phyloP scores from a whole-genome alignment of 768 basidiomycete species.

The Rhizopogon vinicolor region DNA sequence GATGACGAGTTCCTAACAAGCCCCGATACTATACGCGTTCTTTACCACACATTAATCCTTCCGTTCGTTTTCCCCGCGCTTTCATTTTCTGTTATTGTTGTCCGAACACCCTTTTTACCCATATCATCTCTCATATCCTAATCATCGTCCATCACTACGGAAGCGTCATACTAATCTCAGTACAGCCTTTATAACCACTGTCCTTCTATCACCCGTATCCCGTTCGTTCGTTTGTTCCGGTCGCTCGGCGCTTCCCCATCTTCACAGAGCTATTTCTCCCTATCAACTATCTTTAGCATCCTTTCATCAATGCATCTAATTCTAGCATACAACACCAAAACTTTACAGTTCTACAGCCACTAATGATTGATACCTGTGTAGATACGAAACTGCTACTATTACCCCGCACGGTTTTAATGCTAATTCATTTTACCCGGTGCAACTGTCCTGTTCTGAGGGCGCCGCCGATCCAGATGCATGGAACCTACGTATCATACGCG shows the following conservation, averaged over 20 bases:
- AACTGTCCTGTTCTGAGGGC: not conserved
- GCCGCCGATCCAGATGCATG: not conserved
- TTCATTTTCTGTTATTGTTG: constrained; percentile 19
- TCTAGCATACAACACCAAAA: constrained; percentile 2
- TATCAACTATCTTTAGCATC: constrained; percentile 1
- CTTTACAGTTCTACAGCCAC: constrained; percentile 3
- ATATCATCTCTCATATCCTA: constrained; percentile 1
- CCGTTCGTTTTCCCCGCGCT: constrained; percentile 1
- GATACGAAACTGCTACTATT: not conserved
- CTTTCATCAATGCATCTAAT: constrained; percentile 4
- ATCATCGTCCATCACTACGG: constrained; percentile 5
- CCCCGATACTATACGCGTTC: not conserved
- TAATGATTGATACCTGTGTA: constrained; percentile 4
- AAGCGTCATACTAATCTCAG: constrained; percentile 11
- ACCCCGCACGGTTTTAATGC: not conserved
- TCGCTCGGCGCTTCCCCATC: not conserved
- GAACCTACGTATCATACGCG: no score
- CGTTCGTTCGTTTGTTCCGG: constrained; percentile 2
- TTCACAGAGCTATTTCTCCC: constrained; percentile 1
- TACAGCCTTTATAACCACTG: constrained; percentile 11
- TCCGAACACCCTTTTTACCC: constrained; percentile 6
- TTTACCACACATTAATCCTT: constrained; percentile 17
- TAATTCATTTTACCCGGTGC: constrained; percentile 5
- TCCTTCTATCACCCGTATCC: constrained; percentile 6
- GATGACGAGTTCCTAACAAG: constrained; percentile 13